These are phyloP conservation scores for Coemansia sp. DNA, from an alignment of 192 early-diverging fungal genomes.

Conservation along the genomic window DNA sequence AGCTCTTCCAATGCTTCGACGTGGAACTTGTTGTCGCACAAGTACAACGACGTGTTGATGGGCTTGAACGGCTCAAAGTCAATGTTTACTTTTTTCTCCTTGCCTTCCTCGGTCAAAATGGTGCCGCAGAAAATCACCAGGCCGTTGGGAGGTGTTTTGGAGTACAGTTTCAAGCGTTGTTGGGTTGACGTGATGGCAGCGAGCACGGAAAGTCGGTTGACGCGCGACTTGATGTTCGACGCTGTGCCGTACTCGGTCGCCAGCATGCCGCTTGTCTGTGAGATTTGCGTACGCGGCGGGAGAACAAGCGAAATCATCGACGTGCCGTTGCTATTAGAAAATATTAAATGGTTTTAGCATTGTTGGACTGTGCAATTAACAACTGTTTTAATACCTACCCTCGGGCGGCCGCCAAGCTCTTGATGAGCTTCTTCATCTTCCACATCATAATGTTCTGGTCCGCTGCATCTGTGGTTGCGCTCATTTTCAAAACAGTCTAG, in stretches of 20 bases:
- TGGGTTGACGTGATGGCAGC: conserved; percentile 98
- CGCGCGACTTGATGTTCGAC: conserved; percentile 99
- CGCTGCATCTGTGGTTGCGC: conserved; percentile 18
- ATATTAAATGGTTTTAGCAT: background rate
- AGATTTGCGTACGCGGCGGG: conserved; percentile 90
- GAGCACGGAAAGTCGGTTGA: conserved; percentile 95
- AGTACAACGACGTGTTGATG: conserved; percentile 97
- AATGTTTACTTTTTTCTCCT: conserved; percentile 98
- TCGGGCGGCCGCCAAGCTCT: conserved; percentile 87
- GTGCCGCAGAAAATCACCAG: conserved; percentile 95
- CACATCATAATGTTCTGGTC: conserved; percentile 94
- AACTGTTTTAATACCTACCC: conserved; percentile 61
- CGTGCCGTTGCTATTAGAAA: conserved; percentile 77
- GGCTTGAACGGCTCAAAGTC: conserved; percentile 99
- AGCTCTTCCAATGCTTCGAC: conserved; percentile 89
- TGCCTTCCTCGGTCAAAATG: conserved; percentile 96
- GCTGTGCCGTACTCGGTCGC: conserved; percentile 98
- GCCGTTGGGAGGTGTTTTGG: conserved; percentile 88
- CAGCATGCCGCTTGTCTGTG: conserved; percentile 87
- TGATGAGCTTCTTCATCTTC: conserved; percentile 99
- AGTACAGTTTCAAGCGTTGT: conserved; percentile 94
- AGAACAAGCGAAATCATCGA: conserved; percentile 99
- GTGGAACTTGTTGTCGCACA: conserved; percentile 99
- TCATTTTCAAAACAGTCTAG: conserved; percentile 18
- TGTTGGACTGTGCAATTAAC: background rate